A percentile compares a stretch with the other conserved stretches of the same genome.
phyloP scores from a whole-genome alignment of 1,139 yeast species.

The Taiozyma sp. region DNA sequence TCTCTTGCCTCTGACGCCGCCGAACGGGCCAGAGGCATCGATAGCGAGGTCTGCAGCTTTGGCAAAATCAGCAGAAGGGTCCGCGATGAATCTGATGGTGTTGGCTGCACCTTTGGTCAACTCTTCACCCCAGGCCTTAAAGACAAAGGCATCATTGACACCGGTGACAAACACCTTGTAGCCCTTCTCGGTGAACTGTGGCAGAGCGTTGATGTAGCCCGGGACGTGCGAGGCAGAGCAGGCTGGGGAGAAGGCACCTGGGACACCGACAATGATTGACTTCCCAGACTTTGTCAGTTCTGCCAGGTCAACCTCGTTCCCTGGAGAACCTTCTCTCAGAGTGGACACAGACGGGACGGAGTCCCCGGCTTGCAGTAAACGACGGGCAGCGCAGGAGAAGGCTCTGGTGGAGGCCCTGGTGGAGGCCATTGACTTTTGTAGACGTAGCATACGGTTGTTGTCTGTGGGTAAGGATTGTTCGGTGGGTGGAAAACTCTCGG shows the following conservation, averaged over 20 bases:
- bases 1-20: conserved; percentile 69
- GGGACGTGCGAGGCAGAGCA: conserved; percentile 79
- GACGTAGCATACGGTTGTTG: background rate
- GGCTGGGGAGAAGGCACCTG: conserved; percentile 89
- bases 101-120: conserved; percentile 10
- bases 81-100: conserved; percentile 60
- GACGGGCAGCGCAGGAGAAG: conserved; percentile 31
- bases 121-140: conserved; percentile 66
- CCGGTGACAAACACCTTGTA: conserved; percentile 59
- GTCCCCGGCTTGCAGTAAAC: conserved; percentile 45
- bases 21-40: conserved; percentile 69
- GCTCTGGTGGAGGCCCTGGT: conserved; percentile 18
- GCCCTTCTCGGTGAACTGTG: conserved; percentile 60
- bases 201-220: conserved; percentile 52
- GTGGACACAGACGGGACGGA: conserved; percentile 47
- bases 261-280: conserved; percentile 70
- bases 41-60: conserved; percentile 58
- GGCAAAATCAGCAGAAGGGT: conserved; percentile 68
- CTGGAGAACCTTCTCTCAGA: conserved; percentile 63
- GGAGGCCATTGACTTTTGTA: background rate
- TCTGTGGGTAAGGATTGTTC: too few species aligned
- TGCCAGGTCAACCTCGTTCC: conserved; percentile 54
- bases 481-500: too few species aligned
- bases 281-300: conserved; percentile 44
- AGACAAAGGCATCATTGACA: conserved; percentile 83